Evolutionary conservation across 495 filamentous ascomycete species (phyloP), one percentile per base, ranked within the genome.

Genomic region (Daldinia concentrica): DNA sequence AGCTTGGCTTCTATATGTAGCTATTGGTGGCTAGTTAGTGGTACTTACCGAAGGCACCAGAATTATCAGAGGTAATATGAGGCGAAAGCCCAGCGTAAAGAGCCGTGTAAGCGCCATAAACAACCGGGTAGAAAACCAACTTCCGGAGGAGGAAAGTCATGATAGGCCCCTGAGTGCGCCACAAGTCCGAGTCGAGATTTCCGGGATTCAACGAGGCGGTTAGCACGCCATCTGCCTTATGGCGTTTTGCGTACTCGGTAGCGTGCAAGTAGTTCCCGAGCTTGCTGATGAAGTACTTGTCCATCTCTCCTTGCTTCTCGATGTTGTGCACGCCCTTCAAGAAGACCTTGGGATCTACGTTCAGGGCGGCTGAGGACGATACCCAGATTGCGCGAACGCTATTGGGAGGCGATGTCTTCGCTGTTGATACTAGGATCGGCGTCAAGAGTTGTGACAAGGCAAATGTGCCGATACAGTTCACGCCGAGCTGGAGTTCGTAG

Each of bases 311-410:
- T n/a, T 58, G 64, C 15, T 60, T 56, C 14, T 45, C 36, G 12
- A 34, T 24, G 41, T 69, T 36, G 7, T 61, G 29, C 30, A 77
- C 56, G 26, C 70, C 72, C 14, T 68, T 55, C 12, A 74, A 14
- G 55, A 64, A 68, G 4, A 3, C 27, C 54, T 64, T 64, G 12
- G 59, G 59, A 9, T 55, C 51, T 3, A 66, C 32, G 4, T 73
- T 73, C n/a, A 80, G 77, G 2, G 74, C 74, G 15, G 69, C 76
- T 27, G 71, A 79, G 4, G 76, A 79, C 3, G 71, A 69, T 17
- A 81, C 71, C 83, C 84, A 87, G 60, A 83, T 77, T 6, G 85
- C 80, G 22, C 85, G 76, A 4, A 85, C 81, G 26, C 62, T 74
- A 59, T 77, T 74, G 1, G 79, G 77, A 3, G 54, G 64, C 43